A percentile compares a stretch with the other conserved stretches of the same genome.
Evolutionary conservation across 495 filamentous ascomycete genomes (phyloP).

Genomic region (Penicillium cinerascens): DNA sequence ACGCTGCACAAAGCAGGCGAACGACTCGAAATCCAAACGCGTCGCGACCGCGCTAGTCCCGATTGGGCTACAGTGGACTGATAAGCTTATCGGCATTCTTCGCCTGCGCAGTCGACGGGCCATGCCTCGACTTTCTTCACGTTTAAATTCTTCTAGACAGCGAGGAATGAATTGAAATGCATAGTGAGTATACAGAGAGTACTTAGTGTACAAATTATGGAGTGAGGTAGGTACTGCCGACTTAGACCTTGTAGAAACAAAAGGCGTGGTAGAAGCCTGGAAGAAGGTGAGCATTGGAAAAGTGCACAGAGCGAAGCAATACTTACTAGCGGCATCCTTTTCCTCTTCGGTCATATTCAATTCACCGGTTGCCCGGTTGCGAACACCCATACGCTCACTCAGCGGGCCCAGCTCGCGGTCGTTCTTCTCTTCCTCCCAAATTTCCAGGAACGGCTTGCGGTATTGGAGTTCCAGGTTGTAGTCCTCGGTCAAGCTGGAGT

Average conservation of each 20-base stretch:
- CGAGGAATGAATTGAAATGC: background rate
- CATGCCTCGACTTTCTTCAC: background rate
- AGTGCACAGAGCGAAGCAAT: background rate
- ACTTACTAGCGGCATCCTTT: constrained; percentile 77
- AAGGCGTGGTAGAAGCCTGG: constrained; percentile 82
- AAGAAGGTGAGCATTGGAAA: constrained; percentile 8
- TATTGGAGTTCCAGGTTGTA: constrained; percentile 95
- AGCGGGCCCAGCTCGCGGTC: constrained; percentile 72
- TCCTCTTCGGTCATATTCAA: constrained; percentile 73
- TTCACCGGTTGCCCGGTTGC: constrained; percentile 62
- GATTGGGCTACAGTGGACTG: constrained; percentile 25
- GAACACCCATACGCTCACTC: constrained; percentile 91
- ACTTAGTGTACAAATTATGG: background rate
- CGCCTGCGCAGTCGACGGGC: background rate
- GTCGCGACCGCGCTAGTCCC: constrained; percentile 35
- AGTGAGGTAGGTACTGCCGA: background rate
- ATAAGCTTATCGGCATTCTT: constrained; percentile 26
- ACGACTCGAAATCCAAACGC: constrained; percentile 22
- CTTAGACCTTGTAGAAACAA: constrained; percentile 87
- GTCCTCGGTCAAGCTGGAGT: constrained; percentile 71
- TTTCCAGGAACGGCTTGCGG: constrained; percentile 79
- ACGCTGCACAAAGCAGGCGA: constrained; percentile 1
- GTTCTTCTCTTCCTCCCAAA: constrained; percentile 87
- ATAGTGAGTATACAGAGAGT: background rate
- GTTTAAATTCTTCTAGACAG: background rate